Base-by-base conservation (phyloP, 73 alveolate species). In the Stentor roeselii region DNA sequence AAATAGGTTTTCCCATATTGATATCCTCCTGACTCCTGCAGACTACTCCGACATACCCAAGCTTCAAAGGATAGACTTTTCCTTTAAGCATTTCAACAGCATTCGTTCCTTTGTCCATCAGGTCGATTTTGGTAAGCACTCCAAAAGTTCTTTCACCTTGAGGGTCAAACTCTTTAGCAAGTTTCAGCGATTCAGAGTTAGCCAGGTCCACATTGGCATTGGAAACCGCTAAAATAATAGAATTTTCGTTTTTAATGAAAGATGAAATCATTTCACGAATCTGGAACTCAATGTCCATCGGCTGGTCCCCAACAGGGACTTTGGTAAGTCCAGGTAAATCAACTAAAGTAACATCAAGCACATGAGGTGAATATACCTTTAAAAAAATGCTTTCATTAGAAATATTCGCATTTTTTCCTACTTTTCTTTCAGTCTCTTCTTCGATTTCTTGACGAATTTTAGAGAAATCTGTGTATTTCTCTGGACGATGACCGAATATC, bases 261-360 rank as follows among this genome's bases (percentile, higher is more conserved):
- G 84, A 89, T 42, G 75, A 50, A 34, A 96, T 92, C 83, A 97
- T 80, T 41, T 90, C 93, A 78, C 94, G 88, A 30, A 93, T 90
- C 75, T 88, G 87, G 36, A 88, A 92, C 80, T 96, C 98, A 40
- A 97, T 96, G 90, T 95, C 99, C n/a, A 75, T 82, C 21, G 98
- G 99, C 83, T 98, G 95, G 76, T 92, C 98, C 31, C 96, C 98
- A 3, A 93, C 93, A 0, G 99, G 99, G 60, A 89, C 91, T 90
- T 92, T 96, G 30, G 98, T 88, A 6, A 97, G 89, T 39, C 99
- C 99, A 4, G 99, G 99, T 42, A 97, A 90, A 93, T 98, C 99
- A 42, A 98, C 97, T 74, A 98, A 86, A 30, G 98, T 92, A 42
- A 98, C 88, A 89, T 97, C 97, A 59, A 96, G 97, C 36, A 97